Percentiles rank a stretch among this genome's conserved stretches.
Evolutionary conservation across 129 eudicot genomes (phyloP).

Genomic region (Tagetes erecta): DNA sequence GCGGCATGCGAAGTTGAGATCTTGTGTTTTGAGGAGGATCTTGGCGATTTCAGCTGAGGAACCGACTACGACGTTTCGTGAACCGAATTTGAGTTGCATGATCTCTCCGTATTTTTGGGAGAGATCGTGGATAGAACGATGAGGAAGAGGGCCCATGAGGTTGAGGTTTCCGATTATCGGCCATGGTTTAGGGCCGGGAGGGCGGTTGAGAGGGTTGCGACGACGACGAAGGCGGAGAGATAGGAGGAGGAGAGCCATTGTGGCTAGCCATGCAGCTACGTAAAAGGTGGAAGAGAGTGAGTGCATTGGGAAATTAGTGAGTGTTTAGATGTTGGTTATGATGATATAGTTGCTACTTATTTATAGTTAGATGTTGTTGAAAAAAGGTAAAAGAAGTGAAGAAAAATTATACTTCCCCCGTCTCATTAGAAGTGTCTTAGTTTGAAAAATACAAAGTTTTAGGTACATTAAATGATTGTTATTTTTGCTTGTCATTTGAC

Average conservation of each 20-base stretch:
- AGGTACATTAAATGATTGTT: no score
- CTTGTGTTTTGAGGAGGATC: conserved; percentile 63
- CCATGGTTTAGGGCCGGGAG: conserved; percentile 89
- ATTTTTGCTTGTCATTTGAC: no score
- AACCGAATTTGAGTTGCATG: conserved; percentile 68
- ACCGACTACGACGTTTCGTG: conserved; percentile 56
- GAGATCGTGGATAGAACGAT: conserved; percentile 62
- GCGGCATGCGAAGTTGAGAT: conserved; percentile 56
- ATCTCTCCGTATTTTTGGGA: conserved; percentile 61
- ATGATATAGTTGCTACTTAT: not conserved
- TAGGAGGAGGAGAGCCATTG: conserved; percentile 33
- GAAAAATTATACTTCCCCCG: no score
- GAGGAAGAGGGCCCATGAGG: conserved; percentile 76
- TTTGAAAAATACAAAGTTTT: no score
- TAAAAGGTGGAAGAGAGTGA: conserved; percentile 22
- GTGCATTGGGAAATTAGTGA: conserved; percentile 31
- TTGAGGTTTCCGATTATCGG: conserved; percentile 79
- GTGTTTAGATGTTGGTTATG: not conserved
- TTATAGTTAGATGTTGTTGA: no score
- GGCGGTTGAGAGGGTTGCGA: conserved; percentile 34
- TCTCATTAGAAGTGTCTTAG: no score
- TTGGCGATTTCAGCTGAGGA: conserved; percentile 74
- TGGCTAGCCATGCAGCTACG: conserved; percentile 37
- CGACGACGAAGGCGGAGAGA: conserved; percentile 35
- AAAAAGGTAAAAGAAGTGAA: no score